Evolutionary conservation across 352 stramenopile genomes (phyloP), one percentile per base, ranked within the genome.

Genomic region (Phytophthora melonis): DNA sequence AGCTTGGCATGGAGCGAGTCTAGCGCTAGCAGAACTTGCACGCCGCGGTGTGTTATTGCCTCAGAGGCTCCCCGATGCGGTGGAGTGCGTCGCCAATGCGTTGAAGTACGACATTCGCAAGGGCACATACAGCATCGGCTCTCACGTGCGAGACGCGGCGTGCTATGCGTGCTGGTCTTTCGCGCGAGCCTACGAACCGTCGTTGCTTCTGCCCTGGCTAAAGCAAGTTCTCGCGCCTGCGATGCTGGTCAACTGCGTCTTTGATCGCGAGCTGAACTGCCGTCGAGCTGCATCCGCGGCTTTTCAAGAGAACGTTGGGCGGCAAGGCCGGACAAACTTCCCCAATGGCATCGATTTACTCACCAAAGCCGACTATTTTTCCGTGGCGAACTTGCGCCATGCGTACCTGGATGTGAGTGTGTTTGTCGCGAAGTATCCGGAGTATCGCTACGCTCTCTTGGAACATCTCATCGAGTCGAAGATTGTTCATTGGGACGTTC

Each of bases 81-180:
- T 99, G 32, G 95, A 98, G 13, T 92, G 98, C 50, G 90, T 99
- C 27, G 83, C 95, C 5, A 84, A 88, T 58, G 95, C 93, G 5
- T 71, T 98, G n/a, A 80, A 92, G 55, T 99, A 99, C 67, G 98
- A 99, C 77, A 89, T 99, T 57, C 87, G 92, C 19, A 82, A 96
- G n/a, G 97, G 97, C 6, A 91, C 97, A 18, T 93, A 98, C 70
- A 98, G 93, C 70, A 96, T 99, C 18, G 98, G 98, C 2, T 86
- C 97, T 13, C 95, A 99, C 72, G 98, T 99, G 19, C 87, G 98
- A 41, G 98, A 99, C 78, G 97, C 98, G 21, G 97, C 97, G 3
- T 99, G 97, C 75, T 99, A 99, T 72, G 94, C 88, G 11, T 99
- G 95, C 78, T 99, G 98, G 98, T 98, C 97, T 14, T 99, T 99